Evolutionary conservation across 352 stramenopile species (phyloP).

Genomic region (Peronospora belbahrii): DNA sequence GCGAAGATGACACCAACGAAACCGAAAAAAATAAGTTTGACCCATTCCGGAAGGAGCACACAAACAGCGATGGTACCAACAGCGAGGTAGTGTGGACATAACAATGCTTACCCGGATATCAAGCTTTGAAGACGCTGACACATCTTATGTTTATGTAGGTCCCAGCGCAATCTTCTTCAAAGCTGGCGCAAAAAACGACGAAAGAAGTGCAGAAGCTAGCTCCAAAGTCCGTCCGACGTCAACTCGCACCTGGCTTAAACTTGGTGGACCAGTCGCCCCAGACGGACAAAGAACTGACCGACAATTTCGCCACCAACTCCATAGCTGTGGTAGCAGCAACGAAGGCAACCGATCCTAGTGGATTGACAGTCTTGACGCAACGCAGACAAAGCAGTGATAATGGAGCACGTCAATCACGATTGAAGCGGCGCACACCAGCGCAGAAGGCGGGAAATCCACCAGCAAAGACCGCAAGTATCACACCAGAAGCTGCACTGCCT

Average conservation of each 20-base stretch:
- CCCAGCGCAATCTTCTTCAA: constrained; percentile 5
- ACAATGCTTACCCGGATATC: neutral
- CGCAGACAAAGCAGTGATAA: neutral
- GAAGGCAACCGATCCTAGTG: neutral
- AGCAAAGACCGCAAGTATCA: constrained; percentile 1
- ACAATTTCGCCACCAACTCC: constrained; percentile 1
- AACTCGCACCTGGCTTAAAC: constrained; percentile 13
- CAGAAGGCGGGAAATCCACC: constrained; percentile 21
- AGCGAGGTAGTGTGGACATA: constrained; percentile 9
- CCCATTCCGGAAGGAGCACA: neutral
- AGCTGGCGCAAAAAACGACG: constrained; percentile 9
- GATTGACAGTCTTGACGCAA: neutral
- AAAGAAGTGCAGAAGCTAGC: constrained; percentile 8
- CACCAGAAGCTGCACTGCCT: neutral
- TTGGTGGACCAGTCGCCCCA: constrained; percentile 12
- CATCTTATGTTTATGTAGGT: constrained; percentile 2
- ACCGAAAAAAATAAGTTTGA: neutral
- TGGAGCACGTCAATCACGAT: constrained; percentile 9
- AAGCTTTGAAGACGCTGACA: neutral
- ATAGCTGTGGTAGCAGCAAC: neutral
- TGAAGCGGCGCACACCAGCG: constrained; percentile 20
- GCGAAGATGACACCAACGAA: constrained; percentile 1
- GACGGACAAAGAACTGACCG: constrained; percentile 14
- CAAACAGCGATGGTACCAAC: neutral
- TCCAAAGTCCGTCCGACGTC: constrained; percentile 18